Conservation (phyloP, 495 filamentous ascomycete genomes). For the Aspergillus olivimuriae region DNA sequence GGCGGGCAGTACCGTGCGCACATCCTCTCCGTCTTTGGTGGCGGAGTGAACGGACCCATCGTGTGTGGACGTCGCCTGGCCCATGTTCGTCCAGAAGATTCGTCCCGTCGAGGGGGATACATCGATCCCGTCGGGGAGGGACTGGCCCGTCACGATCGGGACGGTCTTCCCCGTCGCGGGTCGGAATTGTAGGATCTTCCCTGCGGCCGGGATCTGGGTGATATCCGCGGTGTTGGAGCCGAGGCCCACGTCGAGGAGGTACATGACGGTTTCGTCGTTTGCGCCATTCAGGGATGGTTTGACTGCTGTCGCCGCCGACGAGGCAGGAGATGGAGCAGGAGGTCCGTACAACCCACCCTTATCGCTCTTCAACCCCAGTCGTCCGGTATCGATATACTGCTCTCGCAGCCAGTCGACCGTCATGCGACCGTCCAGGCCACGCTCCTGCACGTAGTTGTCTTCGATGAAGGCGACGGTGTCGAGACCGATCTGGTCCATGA, state of each 20-base stretch:
- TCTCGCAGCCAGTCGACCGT: conserved; percentile 29
- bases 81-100: conserved; percentile 54
- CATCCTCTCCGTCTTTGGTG: conserved; percentile 38
- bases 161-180: conserved; percentile 15
- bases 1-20: conserved; percentile 27
- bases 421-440: conserved; percentile 12
- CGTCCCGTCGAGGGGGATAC: conserved; percentile 22
- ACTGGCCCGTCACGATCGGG: conserved; percentile 22
- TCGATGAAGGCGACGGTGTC: conserved; percentile 36
- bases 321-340: not conserved
- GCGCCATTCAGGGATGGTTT: not conserved
- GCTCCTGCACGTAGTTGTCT: conserved; percentile 35
- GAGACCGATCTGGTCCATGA: conserved; percentile 29
- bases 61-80: conserved; percentile 20
- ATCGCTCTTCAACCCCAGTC: conserved; percentile 23
- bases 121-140: conserved; percentile 46
- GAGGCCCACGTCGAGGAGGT: conserved; percentile 25
- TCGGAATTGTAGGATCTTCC: conserved; percentile 18
- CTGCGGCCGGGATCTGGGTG: conserved; percentile 13
- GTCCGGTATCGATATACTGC: conserved; percentile 27
- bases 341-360: conserved; percentile 31
- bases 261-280: conserved; percentile 15
- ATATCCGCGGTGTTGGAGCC: conserved; percentile 19
- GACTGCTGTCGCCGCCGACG: not conserved
- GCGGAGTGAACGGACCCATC: conserved; percentile 42